Percentiles rank a stretch among this genome's conserved stretches.
Conservation (phyloP, 1,139 yeast species). For the Suhomyces terraborum region DNA sequence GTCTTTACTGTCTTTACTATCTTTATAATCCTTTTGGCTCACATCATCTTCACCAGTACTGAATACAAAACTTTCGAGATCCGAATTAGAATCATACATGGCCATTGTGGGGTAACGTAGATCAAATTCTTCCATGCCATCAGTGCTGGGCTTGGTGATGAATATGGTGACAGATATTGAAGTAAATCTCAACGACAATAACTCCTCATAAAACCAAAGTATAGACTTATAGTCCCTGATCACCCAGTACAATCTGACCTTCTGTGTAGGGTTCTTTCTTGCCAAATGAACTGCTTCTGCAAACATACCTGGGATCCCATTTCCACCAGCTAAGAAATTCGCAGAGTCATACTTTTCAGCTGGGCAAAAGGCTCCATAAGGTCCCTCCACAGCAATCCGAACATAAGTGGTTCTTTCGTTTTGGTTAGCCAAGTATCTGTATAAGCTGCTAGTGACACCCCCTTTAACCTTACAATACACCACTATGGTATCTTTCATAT, state of each 20-base stretch:
- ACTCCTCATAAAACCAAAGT: slow-evolving; percentile 54
- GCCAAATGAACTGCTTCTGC: slow-evolving; percentile 38
- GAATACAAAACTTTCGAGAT: not conserved
- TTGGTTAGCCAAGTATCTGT: slow-evolving; percentile 23
- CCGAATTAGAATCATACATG: not conserved
- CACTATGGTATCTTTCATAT: slow-evolving; percentile 27
- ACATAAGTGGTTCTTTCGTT: slow-evolving; percentile 29
- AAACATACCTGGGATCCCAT: slow-evolving; percentile 51
- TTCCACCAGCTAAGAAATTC: slow-evolving; percentile 48
- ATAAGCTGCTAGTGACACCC: slow-evolving; percentile 36
- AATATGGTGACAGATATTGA: slow-evolving; percentile 40
- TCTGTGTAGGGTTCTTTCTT: slow-evolving; percentile 19
- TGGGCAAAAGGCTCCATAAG: slow-evolving; percentile 44
- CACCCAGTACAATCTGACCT: slow-evolving; percentile 52
- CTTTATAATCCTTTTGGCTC: too few species aligned
- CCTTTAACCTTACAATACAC: slow-evolving; percentile 39
- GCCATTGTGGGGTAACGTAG: slow-evolving; percentile 7
- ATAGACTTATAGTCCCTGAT: slow-evolving; percentile 47
- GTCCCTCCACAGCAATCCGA: slow-evolving; percentile 48
- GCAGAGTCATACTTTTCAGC: slow-evolving; percentile 38
- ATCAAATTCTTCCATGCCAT: slow-evolving; percentile 24
- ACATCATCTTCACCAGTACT: not conserved
- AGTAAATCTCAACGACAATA: slow-evolving; percentile 34
- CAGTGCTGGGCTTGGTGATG: slow-evolving; percentile 39
- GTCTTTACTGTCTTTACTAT: not conserved